Conservation (phyloP, 2,329 filamentous ascomycete genomes). For the Fusarium sulawesiense region DNA sequence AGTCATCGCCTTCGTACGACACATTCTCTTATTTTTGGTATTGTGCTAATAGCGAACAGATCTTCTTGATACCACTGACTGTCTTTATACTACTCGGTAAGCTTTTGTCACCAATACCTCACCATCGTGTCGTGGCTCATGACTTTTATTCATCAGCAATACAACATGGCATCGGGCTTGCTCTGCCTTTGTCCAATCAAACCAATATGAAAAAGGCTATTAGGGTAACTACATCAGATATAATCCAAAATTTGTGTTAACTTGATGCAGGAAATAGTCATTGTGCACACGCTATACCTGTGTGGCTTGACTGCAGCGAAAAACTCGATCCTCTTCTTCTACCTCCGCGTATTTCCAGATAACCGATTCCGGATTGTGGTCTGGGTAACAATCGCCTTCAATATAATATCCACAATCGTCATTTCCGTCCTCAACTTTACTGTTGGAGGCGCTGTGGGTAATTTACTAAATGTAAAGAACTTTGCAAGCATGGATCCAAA, state of each 20-base stretch:
- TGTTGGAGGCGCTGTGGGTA: rapidly evolving
- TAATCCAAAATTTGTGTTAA: neutral
- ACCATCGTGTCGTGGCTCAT: neutral
- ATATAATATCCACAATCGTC: rapidly evolving
- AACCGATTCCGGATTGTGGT: neutral
- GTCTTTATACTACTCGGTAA: neutral
- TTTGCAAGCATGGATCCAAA: rapidly evolving
- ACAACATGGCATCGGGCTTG: neutral
- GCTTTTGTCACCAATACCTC: neutral
- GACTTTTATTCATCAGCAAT: neutral
- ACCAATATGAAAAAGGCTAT: neutral
- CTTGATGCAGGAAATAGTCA: neutral
- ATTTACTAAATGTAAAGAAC: neutral
- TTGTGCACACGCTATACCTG: neutral
- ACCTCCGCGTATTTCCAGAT: neutral
- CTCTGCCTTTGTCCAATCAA: neutral
- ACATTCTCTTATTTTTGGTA: rapidly evolving
- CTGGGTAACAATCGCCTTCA: neutral
- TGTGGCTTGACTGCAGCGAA: neutral
- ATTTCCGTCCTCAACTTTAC: rapidly evolving
- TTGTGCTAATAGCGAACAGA: neutral
- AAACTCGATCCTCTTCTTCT: conserved; percentile 16
- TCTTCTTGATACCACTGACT: neutral
- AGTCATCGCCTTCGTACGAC: neutral
- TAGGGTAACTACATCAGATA: neutral